Conservation (phyloP, 768 basidiomycete genomes). For the Collybia sp. region DNA sequence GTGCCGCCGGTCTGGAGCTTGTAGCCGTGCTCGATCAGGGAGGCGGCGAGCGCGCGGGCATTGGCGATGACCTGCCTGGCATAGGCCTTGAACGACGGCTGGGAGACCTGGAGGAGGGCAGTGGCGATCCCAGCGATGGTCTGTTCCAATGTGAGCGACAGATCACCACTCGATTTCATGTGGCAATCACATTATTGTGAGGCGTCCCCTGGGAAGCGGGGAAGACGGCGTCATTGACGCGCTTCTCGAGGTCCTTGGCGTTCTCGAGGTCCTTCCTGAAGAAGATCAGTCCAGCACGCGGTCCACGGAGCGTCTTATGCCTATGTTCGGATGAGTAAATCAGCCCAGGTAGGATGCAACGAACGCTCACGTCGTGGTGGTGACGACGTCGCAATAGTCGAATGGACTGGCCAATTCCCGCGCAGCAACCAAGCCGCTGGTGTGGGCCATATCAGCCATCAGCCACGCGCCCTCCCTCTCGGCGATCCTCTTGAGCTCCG, state of each 20-base stretch:
- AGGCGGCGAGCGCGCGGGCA: constrained; percentile 68
- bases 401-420: constrained; percentile 89
- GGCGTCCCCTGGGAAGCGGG: constrained; percentile 99
- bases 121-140: constrained; percentile 96
- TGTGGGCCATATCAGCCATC: constrained; percentile 98
- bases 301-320: constrained; percentile 98
- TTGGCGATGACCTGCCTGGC: constrained; percentile 94
- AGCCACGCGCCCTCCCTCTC: constrained; percentile 89
- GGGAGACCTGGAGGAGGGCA: constrained; percentile 83
- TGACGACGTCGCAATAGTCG: constrained; percentile 95
- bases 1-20: constrained; percentile 96
- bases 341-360: background rate
- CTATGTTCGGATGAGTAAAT: constrained; percentile 26
- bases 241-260: constrained; percentile 86
- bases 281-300: constrained; percentile 97
- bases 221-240: constrained; percentile 98
- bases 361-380: constrained; percentile 84
- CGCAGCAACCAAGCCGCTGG: constrained; percentile 91
- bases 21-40: constrained; percentile 79
- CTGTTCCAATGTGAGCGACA: constrained; percentile 25
- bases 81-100: constrained; percentile 87
- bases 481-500: constrained; percentile 70
- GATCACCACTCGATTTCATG: too few relatives aligned
- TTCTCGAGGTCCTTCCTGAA: constrained; percentile 90
- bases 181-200: constrained; percentile 84